Percentiles rank a stretch among this genome's conserved stretches.
Evolutionary conservation across 169 alveolate species (phyloP).

Genomic region (Eimeria maxima): DNA sequence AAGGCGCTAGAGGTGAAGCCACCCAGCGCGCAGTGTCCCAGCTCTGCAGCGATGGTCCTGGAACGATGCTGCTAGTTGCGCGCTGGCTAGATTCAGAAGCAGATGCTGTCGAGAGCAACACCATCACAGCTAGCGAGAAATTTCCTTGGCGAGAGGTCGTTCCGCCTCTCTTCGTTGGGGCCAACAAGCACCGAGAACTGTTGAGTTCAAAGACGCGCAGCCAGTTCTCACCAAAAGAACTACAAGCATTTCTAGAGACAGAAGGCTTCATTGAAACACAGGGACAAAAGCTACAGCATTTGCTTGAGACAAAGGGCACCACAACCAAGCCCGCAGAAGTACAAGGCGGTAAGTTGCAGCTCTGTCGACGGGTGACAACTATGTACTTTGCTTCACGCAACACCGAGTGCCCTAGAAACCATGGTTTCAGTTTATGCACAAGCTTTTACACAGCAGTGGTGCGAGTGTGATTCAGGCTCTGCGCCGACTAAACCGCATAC

Average conservation of each 20-base stretch:
- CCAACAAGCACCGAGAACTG: constrained; percentile 33
- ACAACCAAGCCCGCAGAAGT: background rate
- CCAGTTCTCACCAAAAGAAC: background rate
- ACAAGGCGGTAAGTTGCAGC: background rate
- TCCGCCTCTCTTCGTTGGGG: constrained; percentile 58
- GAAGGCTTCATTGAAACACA: constrained; percentile 59
- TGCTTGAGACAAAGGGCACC: constrained; percentile 16
- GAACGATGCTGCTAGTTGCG: constrained; percentile 44
- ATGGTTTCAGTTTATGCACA: background rate
- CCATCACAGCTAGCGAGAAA: constrained; percentile 1
- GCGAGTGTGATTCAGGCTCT: constrained; percentile 20
- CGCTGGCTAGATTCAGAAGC: constrained; percentile 68
- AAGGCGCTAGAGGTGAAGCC: constrained; percentile 46
- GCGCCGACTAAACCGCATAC: constrained; percentile 18
- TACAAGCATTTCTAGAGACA: background rate
- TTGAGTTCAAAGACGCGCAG: background rate
- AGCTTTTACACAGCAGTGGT: background rate
- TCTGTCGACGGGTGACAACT: background rate
- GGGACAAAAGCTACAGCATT: constrained; percentile 37
- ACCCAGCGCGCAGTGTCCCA: constrained; percentile 48
- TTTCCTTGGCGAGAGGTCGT: constrained; percentile 52
- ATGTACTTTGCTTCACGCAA: background rate
- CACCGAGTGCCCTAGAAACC: background rate
- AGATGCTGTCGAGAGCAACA: constrained; percentile 61
- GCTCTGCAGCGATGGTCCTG: constrained; percentile 55